Conservation (phyloP, 495 filamentous ascomycete species). For the Poronia punctata region DNA sequence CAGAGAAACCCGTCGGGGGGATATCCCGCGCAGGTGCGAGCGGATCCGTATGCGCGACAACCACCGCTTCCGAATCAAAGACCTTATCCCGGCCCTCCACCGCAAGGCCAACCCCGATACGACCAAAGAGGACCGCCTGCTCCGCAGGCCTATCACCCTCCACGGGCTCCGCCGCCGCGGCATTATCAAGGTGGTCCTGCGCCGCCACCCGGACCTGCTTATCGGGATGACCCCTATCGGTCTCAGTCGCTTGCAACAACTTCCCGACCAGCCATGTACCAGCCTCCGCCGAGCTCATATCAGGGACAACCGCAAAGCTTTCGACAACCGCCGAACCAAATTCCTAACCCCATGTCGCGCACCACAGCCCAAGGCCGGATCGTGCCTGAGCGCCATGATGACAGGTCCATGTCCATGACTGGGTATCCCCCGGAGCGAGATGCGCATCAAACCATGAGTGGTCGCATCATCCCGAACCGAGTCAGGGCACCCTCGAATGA, state of each 20-base stretch:
- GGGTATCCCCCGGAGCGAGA: constrained; percentile 73
- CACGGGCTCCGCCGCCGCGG: constrained; percentile 49
- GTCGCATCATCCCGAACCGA: constrained; percentile 70
- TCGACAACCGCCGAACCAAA: constrained; percentile 64
- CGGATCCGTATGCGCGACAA: constrained; percentile 18
- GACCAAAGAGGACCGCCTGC: constrained; percentile 41
- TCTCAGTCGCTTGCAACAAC: constrained; percentile 85
- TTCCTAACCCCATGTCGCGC: constrained; percentile 46
- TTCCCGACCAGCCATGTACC: constrained; percentile 58
- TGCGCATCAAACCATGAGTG: constrained; percentile 80
- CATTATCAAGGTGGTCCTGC: constrained; percentile 42
- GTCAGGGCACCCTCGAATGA: constrained; percentile 36
- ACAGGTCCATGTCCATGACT: constrained; percentile 92
- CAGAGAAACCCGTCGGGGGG: constrained; percentile 45
- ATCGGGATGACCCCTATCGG: constrained; percentile 78
- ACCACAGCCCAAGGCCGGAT: constrained; percentile 86
- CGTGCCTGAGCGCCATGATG: constrained; percentile 86
- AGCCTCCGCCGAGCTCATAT: constrained; percentile 57
- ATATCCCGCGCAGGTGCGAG: constrained; percentile 17
- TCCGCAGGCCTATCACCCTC: constrained; percentile 42
- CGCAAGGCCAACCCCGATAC: constrained; percentile 24
- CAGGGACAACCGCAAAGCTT: constrained; percentile 65
- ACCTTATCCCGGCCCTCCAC: constrained; percentile 52
- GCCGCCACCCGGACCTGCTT: constrained; percentile 57
- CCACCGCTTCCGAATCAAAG: constrained; percentile 20